Conservation (phyloP, 2,329 filamentous ascomycete species). For the Penicillium sp. region DNA sequence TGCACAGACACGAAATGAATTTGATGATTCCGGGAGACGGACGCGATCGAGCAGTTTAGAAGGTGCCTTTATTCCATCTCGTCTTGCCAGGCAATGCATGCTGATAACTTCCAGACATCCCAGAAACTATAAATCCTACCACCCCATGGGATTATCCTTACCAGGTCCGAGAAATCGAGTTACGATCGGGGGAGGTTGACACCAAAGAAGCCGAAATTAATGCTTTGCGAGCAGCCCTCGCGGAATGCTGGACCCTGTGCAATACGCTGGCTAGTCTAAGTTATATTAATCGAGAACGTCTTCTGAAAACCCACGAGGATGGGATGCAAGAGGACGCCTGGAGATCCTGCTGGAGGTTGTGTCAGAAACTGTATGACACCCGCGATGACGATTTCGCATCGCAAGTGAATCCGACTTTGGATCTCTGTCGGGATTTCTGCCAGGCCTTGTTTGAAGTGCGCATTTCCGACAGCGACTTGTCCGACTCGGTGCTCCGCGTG, state of each 20-base stretch:
- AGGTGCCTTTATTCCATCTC: constrained; percentile 45
- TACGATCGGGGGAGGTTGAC: constrained; percentile 32
- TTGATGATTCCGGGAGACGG: constrained; percentile 51
- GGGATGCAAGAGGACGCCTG: constrained; percentile 81
- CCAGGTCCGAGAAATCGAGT: constrained; percentile 20
- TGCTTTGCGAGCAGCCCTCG: constrained; percentile 68
- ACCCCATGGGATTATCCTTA: constrained; percentile 16
- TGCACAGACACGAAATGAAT: constrained; percentile 74
- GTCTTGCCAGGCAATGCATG: background rate
- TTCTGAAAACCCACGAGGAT: constrained; percentile 68
- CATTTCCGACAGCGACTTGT: constrained; percentile 66
- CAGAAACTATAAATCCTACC: constrained; percentile 23
- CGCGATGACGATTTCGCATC: constrained; percentile 64
- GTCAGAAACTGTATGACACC: constrained; percentile 79
- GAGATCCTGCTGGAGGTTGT: constrained; percentile 91
- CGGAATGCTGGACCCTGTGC: constrained; percentile 90
- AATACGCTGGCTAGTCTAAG: constrained; percentile 83
- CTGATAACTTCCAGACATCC: constrained; percentile 26
- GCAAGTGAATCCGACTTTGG: constrained; percentile 68
- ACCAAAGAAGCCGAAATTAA: constrained; percentile 55
- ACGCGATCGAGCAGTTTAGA: constrained; percentile 68
- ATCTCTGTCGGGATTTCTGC: constrained; percentile 86
- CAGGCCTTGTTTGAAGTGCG: constrained; percentile 85
- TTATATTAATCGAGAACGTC: constrained; percentile 71
- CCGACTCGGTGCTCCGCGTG: constrained; percentile 81